These are phyloP conservation scores for Clarireedia monteithiana DNA, from an alignment of 2,329 filamentous ascomycete genomes.

Conservation along the genomic window DNA sequence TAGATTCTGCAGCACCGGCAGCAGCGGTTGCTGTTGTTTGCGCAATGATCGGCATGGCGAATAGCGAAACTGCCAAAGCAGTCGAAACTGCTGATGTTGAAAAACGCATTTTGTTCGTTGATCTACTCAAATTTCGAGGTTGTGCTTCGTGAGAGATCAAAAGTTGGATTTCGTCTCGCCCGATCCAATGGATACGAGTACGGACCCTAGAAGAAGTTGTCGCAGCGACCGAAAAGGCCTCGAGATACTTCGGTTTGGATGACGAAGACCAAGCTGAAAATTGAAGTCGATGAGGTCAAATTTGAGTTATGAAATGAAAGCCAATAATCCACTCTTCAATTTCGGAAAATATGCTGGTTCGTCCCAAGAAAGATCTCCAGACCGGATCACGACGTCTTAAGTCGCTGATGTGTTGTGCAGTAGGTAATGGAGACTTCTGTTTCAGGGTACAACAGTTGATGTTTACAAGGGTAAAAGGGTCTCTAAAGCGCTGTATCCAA, in stretches of 20 bases:
- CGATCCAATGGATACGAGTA: no score
- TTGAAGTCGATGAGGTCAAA: not conserved
- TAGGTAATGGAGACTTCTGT: not conserved
- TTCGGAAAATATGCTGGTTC: not conserved
- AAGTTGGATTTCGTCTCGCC: not conserved
- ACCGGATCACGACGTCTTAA: slow-evolving; percentile 2
- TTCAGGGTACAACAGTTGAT: not conserved
- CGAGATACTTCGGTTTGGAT: not conserved
- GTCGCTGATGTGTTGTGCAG: slow-evolving; percentile 1
- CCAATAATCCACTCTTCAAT: not conserved
- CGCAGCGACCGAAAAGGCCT: no score
- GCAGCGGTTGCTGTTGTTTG: slow-evolving; percentile 12
- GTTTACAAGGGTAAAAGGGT: not conserved
- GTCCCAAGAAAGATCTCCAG: not conserved
- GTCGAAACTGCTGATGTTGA: slow-evolving; percentile 12
- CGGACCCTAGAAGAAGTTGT: no score
- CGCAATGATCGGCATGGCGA: slow-evolving; percentile 11
- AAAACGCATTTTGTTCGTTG: slow-evolving; percentile 17
- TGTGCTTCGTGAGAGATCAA: not conserved
- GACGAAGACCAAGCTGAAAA: not conserved
- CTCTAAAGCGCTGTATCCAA: not conserved
- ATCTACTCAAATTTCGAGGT: slow-evolving; percentile 13
- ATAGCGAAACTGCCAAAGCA: slow-evolving; percentile 14
- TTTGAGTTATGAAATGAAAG: not conserved
- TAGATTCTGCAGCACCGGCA: slow-evolving; percentile 2